A percentile compares a stretch with the other conserved stretches of the same genome.
These are phyloP conservation scores for Neurospora sp. DNA, from an alignment of 2,329 filamentous ascomycete genomes.

Conservation along the genomic window DNA sequence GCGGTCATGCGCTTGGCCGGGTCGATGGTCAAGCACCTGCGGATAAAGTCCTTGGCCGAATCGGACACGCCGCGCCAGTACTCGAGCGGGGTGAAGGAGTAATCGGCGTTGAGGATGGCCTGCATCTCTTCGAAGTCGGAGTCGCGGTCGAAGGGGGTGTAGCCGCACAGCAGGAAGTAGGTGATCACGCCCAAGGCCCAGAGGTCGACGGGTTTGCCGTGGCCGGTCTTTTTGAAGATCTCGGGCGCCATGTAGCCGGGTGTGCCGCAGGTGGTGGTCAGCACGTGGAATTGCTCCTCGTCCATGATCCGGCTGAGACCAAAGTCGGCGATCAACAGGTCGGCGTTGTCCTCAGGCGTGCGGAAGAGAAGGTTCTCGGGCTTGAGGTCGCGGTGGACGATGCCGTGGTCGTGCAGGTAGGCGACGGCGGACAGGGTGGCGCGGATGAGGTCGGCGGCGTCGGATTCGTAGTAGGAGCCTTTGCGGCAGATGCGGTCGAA, in stretches of 20 bases:
- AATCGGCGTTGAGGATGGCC: slow-evolving; percentile 92
- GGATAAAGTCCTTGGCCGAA: slow-evolving; percentile 84
- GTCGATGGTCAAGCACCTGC: slow-evolving; percentile 83
- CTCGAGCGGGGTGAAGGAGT: slow-evolving; percentile 85
- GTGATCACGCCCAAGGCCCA: slow-evolving; percentile 99
- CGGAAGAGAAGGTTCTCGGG: slow-evolving; percentile 95
- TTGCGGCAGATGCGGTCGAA: slow-evolving; percentile 99
- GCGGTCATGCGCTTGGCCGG: slow-evolving; percentile 81
- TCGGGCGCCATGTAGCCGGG: slow-evolving; percentile 99
- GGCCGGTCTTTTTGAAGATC: slow-evolving; percentile 97
- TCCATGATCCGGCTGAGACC: slow-evolving; percentile 96
- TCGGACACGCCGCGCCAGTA: slow-evolving; percentile 94
- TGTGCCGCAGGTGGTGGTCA: slow-evolving; percentile 95
- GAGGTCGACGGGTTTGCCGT: slow-evolving; percentile 95
- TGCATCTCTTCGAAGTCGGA: slow-evolving; percentile 99
- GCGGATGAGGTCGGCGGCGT: slow-evolving; percentile 89
- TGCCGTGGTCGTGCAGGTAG: slow-evolving; percentile 96
- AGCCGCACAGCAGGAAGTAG: slow-evolving; percentile 95
- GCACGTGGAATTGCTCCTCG: slow-evolving; percentile 93
- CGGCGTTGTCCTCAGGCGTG: slow-evolving; percentile 94
- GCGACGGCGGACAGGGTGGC: slow-evolving; percentile 95
- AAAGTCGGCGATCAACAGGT: slow-evolving; percentile 94
- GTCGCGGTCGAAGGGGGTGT: slow-evolving; percentile 96
- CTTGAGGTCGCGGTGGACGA: slow-evolving; percentile 95
- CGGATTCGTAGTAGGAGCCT: slow-evolving; percentile 95